Base-by-base conservation (phyloP, 1,284 basidiomycete species). In the Cryptococcus sp. region DNA sequence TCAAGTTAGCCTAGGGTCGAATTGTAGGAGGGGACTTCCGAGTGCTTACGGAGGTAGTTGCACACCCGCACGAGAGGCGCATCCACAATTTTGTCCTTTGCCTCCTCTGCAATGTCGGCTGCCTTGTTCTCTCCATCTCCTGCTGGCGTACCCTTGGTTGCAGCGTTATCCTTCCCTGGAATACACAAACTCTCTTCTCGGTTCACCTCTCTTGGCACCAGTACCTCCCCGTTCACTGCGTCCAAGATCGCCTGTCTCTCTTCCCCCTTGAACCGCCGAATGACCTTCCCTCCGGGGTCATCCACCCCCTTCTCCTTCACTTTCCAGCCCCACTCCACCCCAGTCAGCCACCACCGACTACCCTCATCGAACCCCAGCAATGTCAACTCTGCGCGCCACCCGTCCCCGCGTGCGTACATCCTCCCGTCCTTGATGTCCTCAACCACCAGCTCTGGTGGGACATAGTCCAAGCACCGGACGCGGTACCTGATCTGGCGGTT, bases 341-440 rank as follows among this genome's bases (percentile, higher is more conserved):
- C 73, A 1, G 68, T 72, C 46, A 73, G 57, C 72, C 72, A 73
- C 73, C 73, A 75, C 39, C 68, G 57, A 46, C 60, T 64, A 21
- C 68, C 61, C 20, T 68, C 67, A 1, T 65, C 69, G 46, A 75
- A 75, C 2, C 69, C 71, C 6, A 66, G 66, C 1, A 75, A 63
- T 1, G 64, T 72, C 53, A 75, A 57, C 50, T 71, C 63, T 2
- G 70, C 71, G 35, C 58, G 53, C 72, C 71, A 75, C 5, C 68
- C 68, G 23, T 59, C 36, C 18, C 60, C 46, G 9, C 56, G 48
- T 7, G 69, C 59, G 45, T 75, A 68, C 12, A 68, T 65, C 9
- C 67, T 58, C 4, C 73, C 73, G 50, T 76, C 68, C 36, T 52
- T 37, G 16, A 76, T 64, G n/a, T 61, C 60, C 6, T 71, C 65